Base-by-base conservation (phyloP, 768 basidiomycete genomes). In the Psilocybe cyanescens region DNA sequence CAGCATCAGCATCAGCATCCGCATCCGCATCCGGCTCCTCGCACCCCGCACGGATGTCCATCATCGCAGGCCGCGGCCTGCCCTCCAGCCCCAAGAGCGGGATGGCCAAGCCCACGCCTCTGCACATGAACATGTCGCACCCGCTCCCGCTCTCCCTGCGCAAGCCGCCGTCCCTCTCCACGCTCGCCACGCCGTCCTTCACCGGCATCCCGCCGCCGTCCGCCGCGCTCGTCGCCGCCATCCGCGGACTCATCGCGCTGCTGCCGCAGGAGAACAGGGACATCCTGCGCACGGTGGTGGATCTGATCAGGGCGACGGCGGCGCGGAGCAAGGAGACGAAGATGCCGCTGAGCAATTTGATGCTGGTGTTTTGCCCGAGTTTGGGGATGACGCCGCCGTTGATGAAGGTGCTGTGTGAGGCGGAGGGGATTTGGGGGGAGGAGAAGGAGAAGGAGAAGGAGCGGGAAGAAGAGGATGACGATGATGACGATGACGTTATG, bases 301-400 rank as follows among this genome's bases (percentile, higher is more conserved):
- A 93, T 65, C 80, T 97, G 39, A 90, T 97, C 65, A 86, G 83
- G 47, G 86, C 84, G 46, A 95, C 94, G 12, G 86, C 92, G 0
- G 79, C 78, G 58, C 81, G 85, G 63, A 81, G 82, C 68, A 83
- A 82, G 64, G 84, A 86, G 67, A 98, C 94, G 37, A 94, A 93
- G 76, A 98, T 98, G 95, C 93, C 94, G 2, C 74, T 97, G 65
- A 90, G 90, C 72, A 97, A 97, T 69, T 74, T 98, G 66, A 78
- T 96, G 51, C 78, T 96, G 35, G 90, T 97, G 53, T 88, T 98
- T 71, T 95, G 92, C 63, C 96, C 95, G 6, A 94, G 88, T 70
- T 74, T 95, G 70, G 87, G 83, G 69, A 89, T 95, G 86, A 91
- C 79, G 59, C 91, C 91, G 14, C 81, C 87, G 1, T 70, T 94